These are phyloP conservation scores for Plasmodium berghei DNA, from an alignment of 169 alveolate species.

Conservation along the genomic window DNA sequence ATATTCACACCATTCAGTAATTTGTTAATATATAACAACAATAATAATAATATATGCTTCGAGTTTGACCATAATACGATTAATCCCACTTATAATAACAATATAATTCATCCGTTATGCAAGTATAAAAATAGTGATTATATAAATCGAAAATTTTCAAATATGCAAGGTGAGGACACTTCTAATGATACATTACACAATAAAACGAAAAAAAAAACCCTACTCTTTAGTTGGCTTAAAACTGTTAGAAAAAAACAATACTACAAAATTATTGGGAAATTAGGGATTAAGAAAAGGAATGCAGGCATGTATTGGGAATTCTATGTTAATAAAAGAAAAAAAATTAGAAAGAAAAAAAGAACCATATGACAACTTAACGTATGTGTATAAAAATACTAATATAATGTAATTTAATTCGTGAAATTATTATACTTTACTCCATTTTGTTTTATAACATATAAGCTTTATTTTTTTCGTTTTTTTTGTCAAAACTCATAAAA, in stretches of 20 bases:
- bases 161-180: neutral
- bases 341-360: constrained; percentile 81
- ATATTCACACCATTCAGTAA: constrained; percentile 17
- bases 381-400: neutral
- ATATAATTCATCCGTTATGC: no score
- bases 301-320: constrained; percentile 87
- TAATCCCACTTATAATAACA: no score
- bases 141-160: no score
- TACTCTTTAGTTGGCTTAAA: constrained; percentile 70
- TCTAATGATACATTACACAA: constrained; percentile 1
- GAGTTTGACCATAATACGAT: no score
- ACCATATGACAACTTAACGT: constrained; percentile 68
- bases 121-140: no score
- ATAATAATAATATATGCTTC: neutral
- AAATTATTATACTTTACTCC: no score
- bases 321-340: constrained; percentile 82
- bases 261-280: constrained; percentile 82
- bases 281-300: constrained; percentile 84
- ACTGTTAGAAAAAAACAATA: constrained; percentile 81
- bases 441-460: no score
- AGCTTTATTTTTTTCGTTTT: no score
- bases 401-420: neutral
- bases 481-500: no score
- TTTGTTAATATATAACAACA: constrained; percentile 2
- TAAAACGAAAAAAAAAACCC: neutral